Conservation (phyloP, 108 stramenopile genomes). For the Licmophora abbreviata region DNA sequence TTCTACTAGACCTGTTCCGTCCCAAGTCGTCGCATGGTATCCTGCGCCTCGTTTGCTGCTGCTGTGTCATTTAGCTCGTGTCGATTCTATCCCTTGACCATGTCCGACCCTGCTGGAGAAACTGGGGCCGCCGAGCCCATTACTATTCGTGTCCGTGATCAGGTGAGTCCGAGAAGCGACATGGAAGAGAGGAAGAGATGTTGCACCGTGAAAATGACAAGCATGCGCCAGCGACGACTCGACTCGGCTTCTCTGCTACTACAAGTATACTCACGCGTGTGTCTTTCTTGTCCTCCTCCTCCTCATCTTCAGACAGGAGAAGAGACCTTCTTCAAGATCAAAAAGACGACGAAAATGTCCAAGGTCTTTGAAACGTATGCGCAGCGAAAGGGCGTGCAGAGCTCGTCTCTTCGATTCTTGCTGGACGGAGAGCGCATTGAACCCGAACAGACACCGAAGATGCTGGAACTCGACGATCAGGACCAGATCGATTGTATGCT, state of each 20-base stretch:
- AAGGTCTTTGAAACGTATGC: conserved; percentile 92
- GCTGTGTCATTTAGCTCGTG: too few species aligned
- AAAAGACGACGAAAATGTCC: conserved; percentile 91
- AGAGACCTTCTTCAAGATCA: conserved; percentile 96
- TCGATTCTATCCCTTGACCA: too few species aligned
- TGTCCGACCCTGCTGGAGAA: conserved; percentile 13
- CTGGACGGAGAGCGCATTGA: conserved; percentile 90
- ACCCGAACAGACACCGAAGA: conserved; percentile 71
- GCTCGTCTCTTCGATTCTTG: conserved; percentile 77
- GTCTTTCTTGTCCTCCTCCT: conserved; percentile 9
- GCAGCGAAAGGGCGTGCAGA: conserved; percentile 77
- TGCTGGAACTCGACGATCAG: conserved; percentile 91
- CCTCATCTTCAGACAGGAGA: conserved; percentile 70
- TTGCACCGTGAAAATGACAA: neutral
- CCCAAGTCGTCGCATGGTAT: too few species aligned
- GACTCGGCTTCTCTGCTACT: neutral
- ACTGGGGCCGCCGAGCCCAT: conserved; percentile 45
- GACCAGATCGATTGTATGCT: conserved; percentile 95
- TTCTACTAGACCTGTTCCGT: too few species aligned
- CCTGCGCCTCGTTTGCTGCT: too few species aligned
- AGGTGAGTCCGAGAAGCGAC: conserved; percentile 36
- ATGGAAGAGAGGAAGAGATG: neutral
- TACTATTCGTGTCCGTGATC: conserved; percentile 81
- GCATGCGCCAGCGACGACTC: neutral
- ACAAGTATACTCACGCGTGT: conserved; percentile 6